A percentile compares a stretch with the other conserved stretches of the same genome.
phyloP scores from a whole-genome alignment of 2,329 filamentous ascomycete species.

The Ramularia endophylla region DNA sequence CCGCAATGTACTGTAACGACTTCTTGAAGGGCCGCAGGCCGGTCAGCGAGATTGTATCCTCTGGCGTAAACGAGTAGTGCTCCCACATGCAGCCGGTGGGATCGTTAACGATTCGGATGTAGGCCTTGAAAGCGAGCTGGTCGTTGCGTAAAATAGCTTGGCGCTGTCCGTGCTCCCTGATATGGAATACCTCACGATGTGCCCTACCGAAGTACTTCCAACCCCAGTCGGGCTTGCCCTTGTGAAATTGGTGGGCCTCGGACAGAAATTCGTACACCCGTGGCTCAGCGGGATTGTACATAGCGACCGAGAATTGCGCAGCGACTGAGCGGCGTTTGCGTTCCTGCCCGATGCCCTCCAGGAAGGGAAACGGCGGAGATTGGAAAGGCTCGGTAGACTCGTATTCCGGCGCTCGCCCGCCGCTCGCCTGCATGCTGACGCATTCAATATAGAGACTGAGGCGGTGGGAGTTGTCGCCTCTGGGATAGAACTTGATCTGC shows the following conservation, averaged over 20 bases:
- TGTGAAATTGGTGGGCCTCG: conserved; percentile 55
- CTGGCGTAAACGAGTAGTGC: conserved; percentile 33
- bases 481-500: conserved; percentile 61
- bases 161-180: conserved; percentile 52
- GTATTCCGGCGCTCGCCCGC: conserved; percentile 15
- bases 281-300: conserved; percentile 59
- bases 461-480: conserved; percentile 53
- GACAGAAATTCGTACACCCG: conserved; percentile 52
- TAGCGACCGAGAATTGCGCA: conserved; percentile 56
- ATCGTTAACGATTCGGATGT: conserved; percentile 56
- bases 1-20: conserved; percentile 37
- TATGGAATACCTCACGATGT: conserved; percentile 53
- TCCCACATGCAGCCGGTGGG: conserved; percentile 57
- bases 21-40: conserved; percentile 46
- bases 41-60: conserved; percentile 46
- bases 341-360: conserved; percentile 21
- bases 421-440: conserved; percentile 45
- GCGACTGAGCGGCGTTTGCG: conserved; percentile 42
- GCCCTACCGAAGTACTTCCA: conserved; percentile 56
- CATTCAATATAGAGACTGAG: conserved; percentile 58
- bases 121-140: conserved; percentile 56
- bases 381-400: conserved; percentile 18
- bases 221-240: conserved; percentile 55
- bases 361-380: conserved; percentile 25
- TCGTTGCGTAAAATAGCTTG: conserved; percentile 56